phyloP scores from a whole-genome alignment of 129 eudicot genomes.

The Artemisia tridentata region DNA sequence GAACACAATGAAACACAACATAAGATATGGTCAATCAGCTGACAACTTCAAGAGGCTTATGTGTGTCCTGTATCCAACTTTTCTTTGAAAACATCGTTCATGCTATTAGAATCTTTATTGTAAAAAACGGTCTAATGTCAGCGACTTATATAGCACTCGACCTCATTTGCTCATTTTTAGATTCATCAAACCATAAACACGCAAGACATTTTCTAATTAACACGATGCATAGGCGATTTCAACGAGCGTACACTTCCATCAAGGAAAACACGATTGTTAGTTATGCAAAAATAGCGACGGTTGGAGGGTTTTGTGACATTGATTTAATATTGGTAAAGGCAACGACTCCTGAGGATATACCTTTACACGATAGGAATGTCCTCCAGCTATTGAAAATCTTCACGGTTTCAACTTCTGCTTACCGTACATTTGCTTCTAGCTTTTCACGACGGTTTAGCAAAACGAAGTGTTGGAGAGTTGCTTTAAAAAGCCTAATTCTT shows the following conservation, averaged over 20 bases:
- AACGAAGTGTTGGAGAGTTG: slow-evolving; percentile 65
- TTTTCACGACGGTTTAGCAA: slow-evolving; percentile 51
- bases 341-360: slow-evolving; percentile 67
- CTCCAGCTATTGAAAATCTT: slow-evolving; percentile 56
- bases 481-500: slow-evolving; percentile 63
- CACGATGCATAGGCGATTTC: slow-evolving; percentile 55
- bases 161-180: slow-evolving; percentile 15
- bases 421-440: slow-evolving; percentile 41
- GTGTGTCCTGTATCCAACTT: slow-evolving; percentile 14
- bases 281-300: slow-evolving; percentile 59
- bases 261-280: slow-evolving; percentile 53
- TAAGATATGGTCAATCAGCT: background rate
- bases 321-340: slow-evolving; percentile 61
- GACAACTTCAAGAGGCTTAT: slow-evolving; percentile 27
- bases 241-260: slow-evolving; percentile 45
- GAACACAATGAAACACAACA: slow-evolving; percentile 11
- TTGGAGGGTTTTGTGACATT: slow-evolving; percentile 69
- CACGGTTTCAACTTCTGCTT: slow-evolving; percentile 47
- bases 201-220: background rate
- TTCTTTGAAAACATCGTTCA: slow-evolving; percentile 29
- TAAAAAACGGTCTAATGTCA: slow-evolving; percentile 27
- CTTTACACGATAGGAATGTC: slow-evolving; percentile 57
- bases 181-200: slow-evolving; percentile 17
- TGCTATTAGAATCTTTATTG: slow-evolving; percentile 1
- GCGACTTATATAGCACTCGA: slow-evolving; percentile 18